Evolutionary conservation across 129 eudicot species (phyloP).

Genomic region (Erigeron canadensis): DNA sequence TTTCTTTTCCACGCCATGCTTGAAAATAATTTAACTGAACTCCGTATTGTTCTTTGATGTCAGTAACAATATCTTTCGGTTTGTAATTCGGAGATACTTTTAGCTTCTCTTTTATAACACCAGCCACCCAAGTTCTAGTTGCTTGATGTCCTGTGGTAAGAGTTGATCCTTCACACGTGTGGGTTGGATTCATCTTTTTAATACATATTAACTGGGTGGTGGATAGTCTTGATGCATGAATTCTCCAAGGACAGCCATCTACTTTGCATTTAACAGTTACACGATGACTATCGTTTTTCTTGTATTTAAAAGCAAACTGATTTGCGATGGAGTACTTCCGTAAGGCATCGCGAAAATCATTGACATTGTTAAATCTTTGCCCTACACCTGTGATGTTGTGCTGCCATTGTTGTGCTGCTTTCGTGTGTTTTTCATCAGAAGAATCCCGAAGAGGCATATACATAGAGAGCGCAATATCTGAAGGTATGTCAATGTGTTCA

Average conservation of each 20-base stretch:
- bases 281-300: constrained; percentile 96
- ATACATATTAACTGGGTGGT: constrained; percentile 90
- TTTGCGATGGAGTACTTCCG: constrained; percentile 83
- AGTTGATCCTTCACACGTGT: constrained; percentile 78
- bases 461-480: constrained; percentile 33
- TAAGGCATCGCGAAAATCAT: constrained; percentile 82
- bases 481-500: constrained; percentile 33
- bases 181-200: constrained; percentile 84
- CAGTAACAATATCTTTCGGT: constrained; percentile 91
- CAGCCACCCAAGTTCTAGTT: constrained; percentile 95
- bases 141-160: constrained; percentile 74
- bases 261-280: constrained; percentile 92
- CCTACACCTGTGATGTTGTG: constrained; percentile 92
- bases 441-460: constrained; percentile 32
- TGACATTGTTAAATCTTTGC: constrained; percentile 83
- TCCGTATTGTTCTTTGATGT: constrained; percentile 82
- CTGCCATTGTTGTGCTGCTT: constrained; percentile 91
- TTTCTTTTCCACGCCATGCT: constrained; percentile 99
- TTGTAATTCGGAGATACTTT: constrained; percentile 79
- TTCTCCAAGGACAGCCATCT: constrained; percentile 96
- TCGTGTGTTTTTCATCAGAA: constrained; percentile 57
- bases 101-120: constrained; percentile 79
- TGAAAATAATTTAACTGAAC: constrained; percentile 87
- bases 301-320: constrained; percentile 85
- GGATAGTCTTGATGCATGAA: constrained; percentile 90